phyloP scores from a whole-genome alignment of 1,284 basidiomycete species.

The Earliella scabrosa region DNA sequence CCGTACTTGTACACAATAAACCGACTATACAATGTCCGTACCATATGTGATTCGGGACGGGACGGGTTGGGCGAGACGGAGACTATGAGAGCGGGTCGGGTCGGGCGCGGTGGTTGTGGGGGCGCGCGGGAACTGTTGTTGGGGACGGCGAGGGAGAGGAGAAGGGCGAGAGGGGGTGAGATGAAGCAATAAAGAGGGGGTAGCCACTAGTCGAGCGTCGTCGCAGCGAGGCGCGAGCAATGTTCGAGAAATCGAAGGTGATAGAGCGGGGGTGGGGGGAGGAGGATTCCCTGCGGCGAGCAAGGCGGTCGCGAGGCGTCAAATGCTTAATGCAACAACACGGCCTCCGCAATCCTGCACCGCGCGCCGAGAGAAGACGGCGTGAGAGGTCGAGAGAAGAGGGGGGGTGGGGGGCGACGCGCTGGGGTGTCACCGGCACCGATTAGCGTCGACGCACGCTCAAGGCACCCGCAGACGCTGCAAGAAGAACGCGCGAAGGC shows the following conservation, averaged over 20 bases:
- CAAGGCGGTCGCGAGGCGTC: not conserved
- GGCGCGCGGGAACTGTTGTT: not conserved
- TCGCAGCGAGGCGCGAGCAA: not conserved
- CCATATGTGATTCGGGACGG: slow-evolving; percentile 20
- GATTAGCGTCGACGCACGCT: not conserved
- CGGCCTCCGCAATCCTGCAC: not conserved
- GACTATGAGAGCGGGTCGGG: not conserved
- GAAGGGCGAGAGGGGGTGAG: not conserved
- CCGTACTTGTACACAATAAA: slow-evolving; percentile 27
- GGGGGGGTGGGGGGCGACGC: slow-evolving; percentile 1
- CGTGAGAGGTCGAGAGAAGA: not conserved
- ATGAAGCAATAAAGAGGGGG: slow-evolving; percentile 8
- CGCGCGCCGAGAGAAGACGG: not conserved
- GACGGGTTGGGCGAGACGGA: not conserved
- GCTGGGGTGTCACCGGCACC: not conserved
- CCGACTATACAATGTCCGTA: slow-evolving; percentile 29
- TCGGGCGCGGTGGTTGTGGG: not conserved
- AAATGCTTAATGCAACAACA: not conserved
- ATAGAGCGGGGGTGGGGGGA: not conserved
- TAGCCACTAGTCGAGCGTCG: not conserved
- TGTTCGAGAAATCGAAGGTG: not conserved
- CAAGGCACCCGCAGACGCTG: not conserved
- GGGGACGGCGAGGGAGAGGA: not conserved
- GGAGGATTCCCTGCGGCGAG: not conserved
- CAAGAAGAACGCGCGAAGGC: not conserved